Conservation (phyloP, 768 basidiomycete genomes). For the Podaxis rugospora region DNA sequence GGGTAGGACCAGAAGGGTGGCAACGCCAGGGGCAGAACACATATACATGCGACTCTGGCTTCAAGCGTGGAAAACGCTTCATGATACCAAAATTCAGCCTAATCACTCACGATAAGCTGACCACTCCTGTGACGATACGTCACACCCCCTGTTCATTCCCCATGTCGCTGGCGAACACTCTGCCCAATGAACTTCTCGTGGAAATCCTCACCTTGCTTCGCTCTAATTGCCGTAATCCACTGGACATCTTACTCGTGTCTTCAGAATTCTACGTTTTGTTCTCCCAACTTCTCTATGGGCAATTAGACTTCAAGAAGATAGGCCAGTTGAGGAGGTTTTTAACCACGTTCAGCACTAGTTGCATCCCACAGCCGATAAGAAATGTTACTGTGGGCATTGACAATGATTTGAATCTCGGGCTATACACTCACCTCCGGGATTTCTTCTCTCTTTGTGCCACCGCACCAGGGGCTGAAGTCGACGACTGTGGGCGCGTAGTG, state of each 20-base stretch:
- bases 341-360: neutral
- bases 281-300: constrained; percentile 7
- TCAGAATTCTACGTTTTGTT: constrained; percentile 2
- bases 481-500: constrained; percentile 19
- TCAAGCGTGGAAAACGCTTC: neutral
- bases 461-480: constrained; percentile 14
- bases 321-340: constrained; percentile 5
- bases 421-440: constrained; percentile 8
- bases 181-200: constrained; percentile 9
- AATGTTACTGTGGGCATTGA: constrained; percentile 3
- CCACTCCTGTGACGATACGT: neutral
- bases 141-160: neutral
- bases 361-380: constrained; percentile 7
- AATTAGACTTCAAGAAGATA: constrained; percentile 3
- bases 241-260: constrained; percentile 8
- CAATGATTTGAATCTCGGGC: constrained; percentile 4
- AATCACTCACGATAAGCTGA: neutral
- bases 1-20: too few relatives aligned
- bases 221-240: neutral
- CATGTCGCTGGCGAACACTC: neutral
- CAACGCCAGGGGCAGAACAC: too few relatives aligned
- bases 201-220: constrained; percentile 5
- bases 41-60: too few relatives aligned
- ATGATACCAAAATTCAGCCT: neutral
- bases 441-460: constrained; percentile 11